Evolutionary conservation across 768 basidiomycete genomes (phyloP), one percentile per base, ranked within the genome.

Genomic region (Mycena galopus): DNA sequence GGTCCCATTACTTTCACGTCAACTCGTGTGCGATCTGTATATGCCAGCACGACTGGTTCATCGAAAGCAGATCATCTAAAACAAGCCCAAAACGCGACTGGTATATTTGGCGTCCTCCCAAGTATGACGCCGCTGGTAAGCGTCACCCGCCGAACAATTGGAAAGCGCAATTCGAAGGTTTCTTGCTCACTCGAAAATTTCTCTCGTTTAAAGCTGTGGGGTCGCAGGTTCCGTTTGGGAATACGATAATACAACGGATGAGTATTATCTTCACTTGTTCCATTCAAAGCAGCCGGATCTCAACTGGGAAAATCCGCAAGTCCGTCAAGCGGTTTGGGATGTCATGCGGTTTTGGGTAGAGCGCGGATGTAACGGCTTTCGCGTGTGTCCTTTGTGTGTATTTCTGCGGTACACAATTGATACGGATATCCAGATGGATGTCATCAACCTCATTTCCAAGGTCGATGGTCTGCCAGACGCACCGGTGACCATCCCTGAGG

Each of bases 191-290:
- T 25, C 60, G 57, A 17, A 3, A 17, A 8, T 39, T 25, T 23
- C 29, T 19, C 35, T 39, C 14, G 11, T 16, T n/a, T 29, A 0
- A 14, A 68, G n/a, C 35, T 59, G 53, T 17, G 32, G 21, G 42
- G 25, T 77, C n/a, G n/a, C n/a, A 91, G 90, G 90, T 16, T 89
- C 92, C 0, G 91, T 89, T 14, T 94, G 94, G 94, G 88, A 91
- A 25, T 92, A 88, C 73, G 91, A 93, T 81, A 87, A 88, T 70
- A 75, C 75, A 14, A 91, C 91, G 4, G 82, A 88, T 23, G 92
- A 94, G 80, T 94, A 92, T 73, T 93, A 93, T 78, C 88, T 94
- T 65, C 93, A 94, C 79, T 75, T 93, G 2, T 94, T 89, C 80
- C 82, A 88, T 64, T 77, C 84, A 11, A 87, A 93, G 76, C 93